Base-by-base conservation (phyloP, 495 filamentous ascomycete genomes). In the Trichoderma orchidacearum region DNA sequence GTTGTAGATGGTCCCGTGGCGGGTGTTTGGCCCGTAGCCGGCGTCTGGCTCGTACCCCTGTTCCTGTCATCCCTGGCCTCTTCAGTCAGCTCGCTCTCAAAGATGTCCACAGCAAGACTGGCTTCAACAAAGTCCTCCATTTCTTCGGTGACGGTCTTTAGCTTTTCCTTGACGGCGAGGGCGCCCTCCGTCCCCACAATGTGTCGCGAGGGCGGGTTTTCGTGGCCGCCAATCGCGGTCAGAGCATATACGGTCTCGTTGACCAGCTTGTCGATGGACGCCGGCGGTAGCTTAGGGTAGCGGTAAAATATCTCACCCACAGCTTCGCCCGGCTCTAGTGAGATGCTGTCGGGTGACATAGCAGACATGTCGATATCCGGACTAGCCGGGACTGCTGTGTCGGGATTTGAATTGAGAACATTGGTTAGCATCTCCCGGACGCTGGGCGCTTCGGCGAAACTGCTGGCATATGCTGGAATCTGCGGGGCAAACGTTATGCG, bases 131-230 rank as follows among this genome's bases (percentile, higher is more conserved):
- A 97, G 57, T 96, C 93, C 67, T 97, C 93, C 35, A 97, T 64
- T 70, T 97, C 93, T 66, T 97, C 91, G 54, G 89, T 94, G 1
- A 96, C 86, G 21, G 90, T 96, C 75, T 94, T 96, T 54, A 98
- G 71, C 71, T 96, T 96, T 74, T 97, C 93, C 62, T 94, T 95
- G 18, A 98, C 90, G 29, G 83, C 85, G 5, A 85, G 80, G 30
- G 91, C 85, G 9, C 89, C 90, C 66, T 97, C 93, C 62, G 87
- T 85, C 1, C 93, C 92, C 0, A 97, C 90, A 59, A 96, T 95
- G 66, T 96, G 91, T 30, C 93, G 75, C 3, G 91, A 90, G 0
- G 93, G 93, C 5, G 93, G 93, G 70, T 96, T 96, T 67, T 95
- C 92, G 69, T 96, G 90, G 0, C 91, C 93, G 0, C 87, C 91